phyloP scores from a whole-genome alignment of 2,329 filamentous ascomycete genomes.

The Pseudogymnoascus verrucosus region DNA sequence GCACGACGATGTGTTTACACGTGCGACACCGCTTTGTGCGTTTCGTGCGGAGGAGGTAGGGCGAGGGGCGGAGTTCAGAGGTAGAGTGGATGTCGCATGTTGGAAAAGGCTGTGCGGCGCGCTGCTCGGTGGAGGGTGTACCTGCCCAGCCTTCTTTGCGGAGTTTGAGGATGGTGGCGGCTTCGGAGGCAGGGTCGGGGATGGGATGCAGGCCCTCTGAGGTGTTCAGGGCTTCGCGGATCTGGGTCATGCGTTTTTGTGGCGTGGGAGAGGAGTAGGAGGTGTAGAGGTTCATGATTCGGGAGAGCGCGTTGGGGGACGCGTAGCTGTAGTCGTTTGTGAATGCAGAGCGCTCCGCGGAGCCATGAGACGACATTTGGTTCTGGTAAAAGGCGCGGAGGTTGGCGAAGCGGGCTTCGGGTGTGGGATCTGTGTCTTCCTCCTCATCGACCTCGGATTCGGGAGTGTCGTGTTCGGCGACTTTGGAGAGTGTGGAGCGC shows the following conservation, averaged over 20 bases:
- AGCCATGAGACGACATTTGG: constrained; percentile 59
- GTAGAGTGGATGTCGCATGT: constrained; percentile 47
- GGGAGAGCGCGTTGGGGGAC: constrained; percentile 73
- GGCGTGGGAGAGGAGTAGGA: constrained; percentile 31
- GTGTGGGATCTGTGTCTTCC: constrained; percentile 31
- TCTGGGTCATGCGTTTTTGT: constrained; percentile 50
- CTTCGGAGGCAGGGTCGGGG: constrained; percentile 41
- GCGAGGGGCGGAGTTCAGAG: constrained; percentile 70
- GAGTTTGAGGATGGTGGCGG: constrained; percentile 54
- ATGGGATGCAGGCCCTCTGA: constrained; percentile 65
- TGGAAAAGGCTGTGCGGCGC: constrained; percentile 12
- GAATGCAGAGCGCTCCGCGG: constrained; percentile 48
- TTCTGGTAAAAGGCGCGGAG: constrained; percentile 74
- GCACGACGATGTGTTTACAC: constrained; percentile 91
- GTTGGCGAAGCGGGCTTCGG: constrained; percentile 65
- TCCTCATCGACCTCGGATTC: constrained; percentile 22
- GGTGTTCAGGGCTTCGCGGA: constrained; percentile 68
- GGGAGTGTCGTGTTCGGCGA: constrained; percentile 16
- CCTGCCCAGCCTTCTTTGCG: constrained; percentile 53
- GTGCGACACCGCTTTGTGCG: constrained; percentile 86
- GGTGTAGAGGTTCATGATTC: constrained; percentile 89
- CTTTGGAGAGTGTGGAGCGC: not conserved
- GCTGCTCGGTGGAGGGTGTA: constrained; percentile 46
- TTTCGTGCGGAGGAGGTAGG: constrained; percentile 80
- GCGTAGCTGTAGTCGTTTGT: constrained; percentile 47